These are phyloP conservation scores for Paecilomyces fulvus DNA, from an alignment of 2,329 filamentous ascomycete species.

Conservation along the genomic window DNA sequence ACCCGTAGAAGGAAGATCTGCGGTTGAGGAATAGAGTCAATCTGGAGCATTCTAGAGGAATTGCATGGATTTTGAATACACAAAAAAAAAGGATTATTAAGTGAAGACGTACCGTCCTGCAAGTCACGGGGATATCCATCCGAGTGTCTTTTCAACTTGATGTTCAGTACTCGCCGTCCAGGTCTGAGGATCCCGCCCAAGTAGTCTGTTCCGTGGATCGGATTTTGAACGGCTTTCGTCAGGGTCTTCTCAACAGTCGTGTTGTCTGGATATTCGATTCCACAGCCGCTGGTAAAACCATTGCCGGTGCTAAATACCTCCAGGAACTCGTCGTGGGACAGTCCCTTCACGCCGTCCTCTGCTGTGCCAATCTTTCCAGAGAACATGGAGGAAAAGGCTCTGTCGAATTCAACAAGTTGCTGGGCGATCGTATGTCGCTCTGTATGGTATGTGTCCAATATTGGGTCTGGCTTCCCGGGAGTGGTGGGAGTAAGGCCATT, in stretches of 20 bases:
- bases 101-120: slow-evolving; percentile 23
- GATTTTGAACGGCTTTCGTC: slow-evolving; percentile 10
- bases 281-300: slow-evolving; percentile 32
- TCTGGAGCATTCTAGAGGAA: neutral
- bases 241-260: slow-evolving; percentile 16
- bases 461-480: slow-evolving; percentile 10
- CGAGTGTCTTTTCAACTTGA: slow-evolving; percentile 26
- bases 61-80: neutral
- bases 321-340: slow-evolving; percentile 28
- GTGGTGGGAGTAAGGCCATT: slow-evolving; percentile 24
- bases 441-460: slow-evolving; percentile 30
- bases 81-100: no score
- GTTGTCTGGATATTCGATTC: slow-evolving; percentile 29
- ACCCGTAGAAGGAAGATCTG: slow-evolving; percentile 29
- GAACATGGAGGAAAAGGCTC: slow-evolving; percentile 31
- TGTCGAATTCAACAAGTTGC: slow-evolving; percentile 33
- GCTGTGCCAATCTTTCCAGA: slow-evolving; percentile 27
- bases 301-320: slow-evolving; percentile 29
- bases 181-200: slow-evolving; percentile 25
- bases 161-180: slow-evolving; percentile 27
- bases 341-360: slow-evolving; percentile 14
- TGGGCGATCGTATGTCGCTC: slow-evolving; percentile 31
- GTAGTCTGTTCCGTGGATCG: slow-evolving; percentile 24
- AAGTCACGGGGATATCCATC: slow-evolving; percentile 27
- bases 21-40: neutral